Evolutionary conservation across 192 early-diverging fungal genomes (phyloP).

Genomic region (Phlyctochytrium planicorne): DNA sequence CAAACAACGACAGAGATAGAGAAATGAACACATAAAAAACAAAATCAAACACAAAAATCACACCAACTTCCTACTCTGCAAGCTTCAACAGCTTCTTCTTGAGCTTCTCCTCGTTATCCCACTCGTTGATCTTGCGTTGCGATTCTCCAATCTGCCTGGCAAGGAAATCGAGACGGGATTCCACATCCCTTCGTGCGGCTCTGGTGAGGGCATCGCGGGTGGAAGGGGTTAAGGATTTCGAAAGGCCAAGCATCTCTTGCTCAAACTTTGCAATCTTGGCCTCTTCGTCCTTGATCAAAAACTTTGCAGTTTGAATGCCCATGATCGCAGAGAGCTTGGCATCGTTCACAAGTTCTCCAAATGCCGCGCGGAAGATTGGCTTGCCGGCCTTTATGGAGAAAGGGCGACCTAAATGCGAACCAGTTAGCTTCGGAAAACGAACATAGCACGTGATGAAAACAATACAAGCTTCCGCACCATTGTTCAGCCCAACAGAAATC

Average conservation of each 20-base stretch:
- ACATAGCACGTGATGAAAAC: slow-evolving; percentile 6
- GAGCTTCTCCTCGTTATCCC: slow-evolving; percentile 22
- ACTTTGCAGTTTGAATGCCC: slow-evolving; percentile 53
- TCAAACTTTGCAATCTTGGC: slow-evolving; percentile 33
- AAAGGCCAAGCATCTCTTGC: slow-evolving; percentile 35
- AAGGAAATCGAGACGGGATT: slow-evolving; percentile 26
- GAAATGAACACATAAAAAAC: no score
- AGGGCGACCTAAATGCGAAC: slow-evolving; percentile 77
- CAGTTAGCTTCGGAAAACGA: not conserved
- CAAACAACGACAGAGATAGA: no score
- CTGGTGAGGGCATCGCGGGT: not conserved
- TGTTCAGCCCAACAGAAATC: slow-evolving; percentile 72
- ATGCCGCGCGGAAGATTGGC: slow-evolving; percentile 81
- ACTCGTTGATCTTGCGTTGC: slow-evolving; percentile 21
- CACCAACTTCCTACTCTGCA: slow-evolving; percentile 26
- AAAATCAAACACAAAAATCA: no score
- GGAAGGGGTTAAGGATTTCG: not conserved
- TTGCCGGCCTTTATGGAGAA: slow-evolving; percentile 74
- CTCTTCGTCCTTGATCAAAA: slow-evolving; percentile 32
- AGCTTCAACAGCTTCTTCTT: slow-evolving; percentile 32
- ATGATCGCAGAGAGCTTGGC: slow-evolving; percentile 73
- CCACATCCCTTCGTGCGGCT: slow-evolving; percentile 6
- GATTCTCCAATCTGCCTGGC: slow-evolving; percentile 12
- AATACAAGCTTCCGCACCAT: slow-evolving; percentile 47
- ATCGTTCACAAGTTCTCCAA: slow-evolving; percentile 71